phyloP scores from a whole-genome alignment of 1,284 basidiomycete species.

The Puccinia hordei region DNA sequence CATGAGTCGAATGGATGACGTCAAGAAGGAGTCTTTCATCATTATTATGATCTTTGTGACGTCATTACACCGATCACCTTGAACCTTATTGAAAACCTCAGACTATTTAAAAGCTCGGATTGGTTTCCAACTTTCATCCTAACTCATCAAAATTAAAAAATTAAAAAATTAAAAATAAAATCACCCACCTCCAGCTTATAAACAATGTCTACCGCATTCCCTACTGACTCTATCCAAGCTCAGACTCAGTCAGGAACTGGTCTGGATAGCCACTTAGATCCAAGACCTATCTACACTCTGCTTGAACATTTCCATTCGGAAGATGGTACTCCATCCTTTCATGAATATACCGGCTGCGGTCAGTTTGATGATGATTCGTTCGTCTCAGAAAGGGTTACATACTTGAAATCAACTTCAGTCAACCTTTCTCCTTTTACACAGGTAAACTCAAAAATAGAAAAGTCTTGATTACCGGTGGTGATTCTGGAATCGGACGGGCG shows the following conservation, averaged over 20 bases:
- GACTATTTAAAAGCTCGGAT: no score
- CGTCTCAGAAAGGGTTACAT: background rate
- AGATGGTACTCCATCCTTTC: conserved; percentile 66
- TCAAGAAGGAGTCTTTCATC: no score
- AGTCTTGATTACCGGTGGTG: conserved; percentile 66
- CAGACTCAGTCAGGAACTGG: conserved; percentile 38
- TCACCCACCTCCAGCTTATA: conserved; percentile 7
- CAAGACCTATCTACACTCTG: conserved; percentile 65
- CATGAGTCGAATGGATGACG: no score
- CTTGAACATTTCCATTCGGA: conserved; percentile 66
- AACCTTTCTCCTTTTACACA: conserved; percentile 53
- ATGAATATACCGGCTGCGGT: conserved; percentile 62
- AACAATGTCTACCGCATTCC: conserved; percentile 15
- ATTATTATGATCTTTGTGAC: no score
- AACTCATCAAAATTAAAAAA: no score
- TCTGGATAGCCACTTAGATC: conserved; percentile 52
- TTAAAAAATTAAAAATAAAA: no score
- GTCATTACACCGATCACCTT: no score
- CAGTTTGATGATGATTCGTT: conserved; percentile 53
- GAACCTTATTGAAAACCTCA: no score
- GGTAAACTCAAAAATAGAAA: conserved; percentile 67
- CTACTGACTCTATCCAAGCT: conserved; percentile 39
- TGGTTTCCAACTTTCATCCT: no score
- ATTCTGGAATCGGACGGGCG: conserved; percentile 68
- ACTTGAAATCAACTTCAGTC: background rate